Evolutionary conservation across 164 flowering plant genomes (phyloP).

Genomic region (Vitis labrusca): DNA sequence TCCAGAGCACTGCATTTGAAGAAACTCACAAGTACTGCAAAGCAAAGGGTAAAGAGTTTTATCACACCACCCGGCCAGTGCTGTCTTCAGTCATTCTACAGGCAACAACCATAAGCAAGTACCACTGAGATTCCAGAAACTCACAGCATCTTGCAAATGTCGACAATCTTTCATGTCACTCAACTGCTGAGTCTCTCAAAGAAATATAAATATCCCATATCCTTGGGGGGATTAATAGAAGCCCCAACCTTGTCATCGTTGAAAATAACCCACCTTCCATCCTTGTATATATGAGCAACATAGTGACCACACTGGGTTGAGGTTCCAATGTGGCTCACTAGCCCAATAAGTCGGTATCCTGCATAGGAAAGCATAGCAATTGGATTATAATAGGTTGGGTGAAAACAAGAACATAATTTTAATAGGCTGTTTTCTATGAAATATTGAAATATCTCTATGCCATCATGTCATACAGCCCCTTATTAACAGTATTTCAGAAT

Average conservation of each 20-base stretch:
- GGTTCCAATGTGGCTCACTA: slow-evolving; percentile 97
- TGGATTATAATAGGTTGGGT: neutral
- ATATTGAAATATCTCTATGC: no score
- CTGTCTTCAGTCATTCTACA: neutral
- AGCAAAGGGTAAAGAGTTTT: no score
- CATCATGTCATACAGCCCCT: no score
- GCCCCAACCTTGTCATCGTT: slow-evolving; percentile 91
- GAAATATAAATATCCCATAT: slow-evolving; percentile 96
- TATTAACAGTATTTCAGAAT: no score
- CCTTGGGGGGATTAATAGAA: slow-evolving; percentile 84
- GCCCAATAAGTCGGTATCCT: slow-evolving; percentile 90
- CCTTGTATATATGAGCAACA: slow-evolving; percentile 88
- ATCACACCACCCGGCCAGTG: no score
- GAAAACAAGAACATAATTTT: neutral
- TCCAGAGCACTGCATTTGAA: no score
- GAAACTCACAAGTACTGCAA: no score
- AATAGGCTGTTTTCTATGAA: no score
- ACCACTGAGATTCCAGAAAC: neutral
- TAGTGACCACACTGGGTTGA: slow-evolving; percentile 98
- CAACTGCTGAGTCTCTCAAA: slow-evolving; percentile 69
- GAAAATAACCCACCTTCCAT: slow-evolving; percentile 93
- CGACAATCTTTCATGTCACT: neutral
- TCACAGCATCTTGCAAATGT: neutral
- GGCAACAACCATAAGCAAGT: neutral
- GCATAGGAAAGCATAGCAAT: slow-evolving; percentile 20